A percentile compares a stretch with the other conserved stretches of the same genome.
Conservation (phyloP, 2,329 filamentous ascomycete species). For the Scedosporium apiospermum region DNA sequence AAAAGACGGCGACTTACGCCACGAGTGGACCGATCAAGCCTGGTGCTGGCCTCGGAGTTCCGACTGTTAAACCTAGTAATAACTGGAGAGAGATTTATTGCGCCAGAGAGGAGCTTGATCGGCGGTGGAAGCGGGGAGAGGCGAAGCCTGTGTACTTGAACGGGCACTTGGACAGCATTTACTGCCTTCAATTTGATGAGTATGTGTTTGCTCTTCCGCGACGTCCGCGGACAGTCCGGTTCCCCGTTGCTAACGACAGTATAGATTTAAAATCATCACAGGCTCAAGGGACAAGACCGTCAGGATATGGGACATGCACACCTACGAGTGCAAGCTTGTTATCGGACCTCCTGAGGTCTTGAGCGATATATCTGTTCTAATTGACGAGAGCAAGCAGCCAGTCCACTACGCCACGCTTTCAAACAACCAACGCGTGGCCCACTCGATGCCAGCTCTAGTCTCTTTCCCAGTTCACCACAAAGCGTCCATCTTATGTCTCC, state of each 20-base stretch:
- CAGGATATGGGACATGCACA: constrained; percentile 90
- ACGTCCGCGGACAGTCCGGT: not conserved
- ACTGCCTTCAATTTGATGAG: constrained; percentile 97
- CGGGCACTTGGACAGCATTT: constrained; percentile 91
- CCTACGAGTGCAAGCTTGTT: constrained; percentile 72
- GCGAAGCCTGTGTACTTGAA: constrained; percentile 81
- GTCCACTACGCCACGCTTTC: constrained; percentile 46
- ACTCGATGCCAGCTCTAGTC: constrained; percentile 43
- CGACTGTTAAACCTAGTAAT: constrained; percentile 46
- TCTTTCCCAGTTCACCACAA: constrained; percentile 65
- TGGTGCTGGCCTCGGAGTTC: constrained; percentile 48
- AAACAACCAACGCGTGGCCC: constrained; percentile 34
- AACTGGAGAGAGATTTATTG: constrained; percentile 83
- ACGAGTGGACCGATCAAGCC: constrained; percentile 42
- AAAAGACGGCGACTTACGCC: constrained; percentile 52
- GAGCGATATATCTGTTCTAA: constrained; percentile 38
- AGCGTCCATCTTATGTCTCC: constrained; percentile 87
- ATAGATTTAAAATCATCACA: constrained; percentile 85
- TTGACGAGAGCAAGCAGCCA: constrained; percentile 39
- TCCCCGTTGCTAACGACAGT: constrained; percentile 22
- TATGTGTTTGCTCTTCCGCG: constrained; percentile 31
- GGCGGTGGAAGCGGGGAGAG: constrained; percentile 69
- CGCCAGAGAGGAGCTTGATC: constrained; percentile 64
- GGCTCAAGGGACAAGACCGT: constrained; percentile 94
- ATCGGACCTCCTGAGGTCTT: constrained; percentile 70